Base-by-base conservation (phyloP, 2,329 filamentous ascomycete genomes). In the Fusarium sp. region DNA sequence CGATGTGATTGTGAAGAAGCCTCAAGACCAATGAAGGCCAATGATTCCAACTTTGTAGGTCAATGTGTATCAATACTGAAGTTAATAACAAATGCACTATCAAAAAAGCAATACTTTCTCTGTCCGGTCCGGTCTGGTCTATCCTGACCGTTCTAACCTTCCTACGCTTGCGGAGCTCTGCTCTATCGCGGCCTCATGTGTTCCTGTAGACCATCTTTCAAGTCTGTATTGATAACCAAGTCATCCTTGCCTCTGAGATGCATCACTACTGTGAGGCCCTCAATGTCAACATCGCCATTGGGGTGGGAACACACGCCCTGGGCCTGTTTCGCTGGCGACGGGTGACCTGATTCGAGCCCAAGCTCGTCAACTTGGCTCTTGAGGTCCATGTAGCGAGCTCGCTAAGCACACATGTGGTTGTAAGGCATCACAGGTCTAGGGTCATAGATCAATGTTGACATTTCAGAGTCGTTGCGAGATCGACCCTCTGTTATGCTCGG, bases 191-290 rank as follows among this genome's bases (percentile, higher is more conserved):
- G 52, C 41, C 42, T 66, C 54, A 44, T 31, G 19, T 73, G 66
- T 48, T 75, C 57, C 42, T 73, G 75, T 57, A 87, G 78, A 31
- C 69, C 69, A 33, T 73, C 60, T 54, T 69, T 79, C 69, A 87
- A 78, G 74, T 87, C 83, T 6, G 86, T 87, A 60, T 85, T 86
- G 73, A 88, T 84, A 51, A 87, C 82, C 73, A 88, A 72, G 67
- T 88, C 86, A 52, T 87, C 85, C 76, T 82, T 85, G 48, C 83
- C 82, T 72, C 78, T 84, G 73, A 86, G 78, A 77, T 87, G 86
- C 77, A 88, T 79, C 51, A 87, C 83, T 66, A 87, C 84, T 10
- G 86, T 88, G 57, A 88, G 75, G 16, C 85, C 85, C 64, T 86
- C 81, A 35, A 88, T 83, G 21, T 82, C 83, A 49, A 84, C 70